Conservation (phyloP, 495 filamentous ascomycete genomes). For the Penicillium atrosanguineum region DNA sequence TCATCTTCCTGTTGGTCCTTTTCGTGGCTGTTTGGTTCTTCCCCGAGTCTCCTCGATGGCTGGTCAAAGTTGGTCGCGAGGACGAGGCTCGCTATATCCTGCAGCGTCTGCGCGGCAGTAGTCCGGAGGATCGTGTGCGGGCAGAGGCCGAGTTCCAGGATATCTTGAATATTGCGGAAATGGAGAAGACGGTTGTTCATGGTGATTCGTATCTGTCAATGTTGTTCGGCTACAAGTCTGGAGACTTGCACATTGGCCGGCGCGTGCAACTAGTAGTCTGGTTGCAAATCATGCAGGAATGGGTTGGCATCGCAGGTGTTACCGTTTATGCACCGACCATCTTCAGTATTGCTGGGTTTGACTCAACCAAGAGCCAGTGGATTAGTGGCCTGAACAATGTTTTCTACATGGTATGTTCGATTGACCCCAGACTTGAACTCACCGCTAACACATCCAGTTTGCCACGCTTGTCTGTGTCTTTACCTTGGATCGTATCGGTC, state of each 20-base stretch:
- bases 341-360: slow-evolving; percentile 64
- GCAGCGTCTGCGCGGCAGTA: slow-evolving; percentile 57
- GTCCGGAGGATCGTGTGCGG: slow-evolving; percentile 48
- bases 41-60: slow-evolving; percentile 65
- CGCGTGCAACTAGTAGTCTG: slow-evolving; percentile 69
- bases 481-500: slow-evolving; percentile 65
- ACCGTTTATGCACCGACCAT: slow-evolving; percentile 68
- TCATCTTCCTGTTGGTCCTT: slow-evolving; percentile 56
- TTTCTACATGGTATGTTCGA: slow-evolving; percentile 50
- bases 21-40: slow-evolving; percentile 56
- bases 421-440: not conserved
- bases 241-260: slow-evolving; percentile 62
- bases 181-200: slow-evolving; percentile 51
- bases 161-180: slow-evolving; percentile 56
- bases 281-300: slow-evolving; percentile 73
- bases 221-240: slow-evolving; percentile 61
- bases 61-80: slow-evolving; percentile 59
- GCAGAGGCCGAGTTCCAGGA: slow-evolving; percentile 64
- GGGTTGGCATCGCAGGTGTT: slow-evolving; percentile 70
- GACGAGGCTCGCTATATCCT: slow-evolving; percentile 64
- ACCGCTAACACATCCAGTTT: slow-evolving; percentile 32
- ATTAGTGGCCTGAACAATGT: slow-evolving; percentile 68
- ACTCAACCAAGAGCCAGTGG: slow-evolving; percentile 60
- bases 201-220: slow-evolving; percentile 58
- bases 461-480: slow-evolving; percentile 65